Evolutionary conservation across 2,329 filamentous ascomycete species (phyloP).

Genomic region (Drechslerella dactyloides): DNA sequence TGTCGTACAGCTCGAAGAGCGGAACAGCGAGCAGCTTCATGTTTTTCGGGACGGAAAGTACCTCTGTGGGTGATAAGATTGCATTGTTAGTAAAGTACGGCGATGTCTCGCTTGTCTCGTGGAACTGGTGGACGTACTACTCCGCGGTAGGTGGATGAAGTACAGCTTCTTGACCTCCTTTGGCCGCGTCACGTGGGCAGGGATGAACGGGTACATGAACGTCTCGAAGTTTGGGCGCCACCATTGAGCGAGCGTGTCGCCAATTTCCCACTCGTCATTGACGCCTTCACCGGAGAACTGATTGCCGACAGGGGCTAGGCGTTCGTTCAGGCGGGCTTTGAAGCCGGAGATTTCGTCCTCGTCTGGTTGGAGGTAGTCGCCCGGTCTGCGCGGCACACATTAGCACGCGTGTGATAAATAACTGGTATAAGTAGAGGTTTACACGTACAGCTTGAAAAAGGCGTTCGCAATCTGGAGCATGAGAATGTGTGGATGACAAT

Average conservation of each 20-base stretch:
- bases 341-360: slow-evolving; percentile 96
- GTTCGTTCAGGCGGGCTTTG: slow-evolving; percentile 88
- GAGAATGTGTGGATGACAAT: slow-evolving; percentile 97
- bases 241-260: slow-evolving; percentile 95
- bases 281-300: slow-evolving; percentile 81
- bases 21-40: slow-evolving; percentile 99
- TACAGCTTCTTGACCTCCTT: slow-evolving; percentile 99
- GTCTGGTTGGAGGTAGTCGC: slow-evolving; percentile 87
- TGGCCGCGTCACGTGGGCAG: slow-evolving; percentile 90
- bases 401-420: slow-evolving; percentile 6
- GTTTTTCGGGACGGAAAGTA: slow-evolving; percentile 96
- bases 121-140: slow-evolving; percentile 67
- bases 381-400: slow-evolving; percentile 65
- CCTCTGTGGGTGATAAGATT: slow-evolving; percentile 66
- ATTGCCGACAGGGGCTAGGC: slow-evolving; percentile 87
- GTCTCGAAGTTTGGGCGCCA: slow-evolving; percentile 99
- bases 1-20: slow-evolving; percentile 97
- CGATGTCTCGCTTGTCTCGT: slow-evolving; percentile 16
- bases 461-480: slow-evolving; percentile 99
- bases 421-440: not conserved
- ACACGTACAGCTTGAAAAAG: slow-evolving; percentile 88
- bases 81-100: not conserved
- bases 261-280: slow-evolving; percentile 92
- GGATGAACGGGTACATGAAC: slow-evolving; percentile 99
- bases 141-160: slow-evolving; percentile 90